Base-by-base conservation (phyloP, 352 stramenopile genomes). In the Thraustotheca clavata region DNA sequence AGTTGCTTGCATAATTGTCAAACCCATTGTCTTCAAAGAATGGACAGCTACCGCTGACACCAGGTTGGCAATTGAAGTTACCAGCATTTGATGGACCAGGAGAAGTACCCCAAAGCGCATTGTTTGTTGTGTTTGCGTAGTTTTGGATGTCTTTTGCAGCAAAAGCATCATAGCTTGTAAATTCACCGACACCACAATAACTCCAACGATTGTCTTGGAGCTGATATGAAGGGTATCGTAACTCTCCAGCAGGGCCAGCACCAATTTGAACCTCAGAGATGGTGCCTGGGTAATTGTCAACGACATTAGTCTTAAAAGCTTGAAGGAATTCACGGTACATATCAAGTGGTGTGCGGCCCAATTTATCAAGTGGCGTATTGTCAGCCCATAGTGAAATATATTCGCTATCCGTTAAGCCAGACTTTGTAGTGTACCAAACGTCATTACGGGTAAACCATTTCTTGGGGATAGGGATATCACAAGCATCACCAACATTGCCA, bases 141-240 rank as follows among this genome's bases (percentile, higher is more conserved):
- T 18, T 22, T 31, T 18, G n/a, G 4, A 57, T 33, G 48, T 31
- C 43, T 52, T 57, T 47, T n/a, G 33, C 24, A 22, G 48, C 48
- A 31, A 48, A 57, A 18, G 48, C 24, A 31, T 47, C 33, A n/a
- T 57, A 48, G 24, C 24, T 47, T n/a, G 24, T 57, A 47, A 57
- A 57, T n/a, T 47, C 24, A 4, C 48, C 48, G 43, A 47, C 43
- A 31, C 48, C 48, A n/a, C 24, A 47, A 22, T 57, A 57, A 31
- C 33, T 57, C 48, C 48, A 57, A 49, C 24, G 24, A 4, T 31
- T 31, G 48, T 4, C 33, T 48, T 33, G 48, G 18, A 57, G 24
- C 39, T 47, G 39, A 31, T 57, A 57, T 31, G 24, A 33, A n/a
- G 48, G 48, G 48, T 57, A 57, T n/a, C 48, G 48, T n/a, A 57